A percentile compares a stretch with the other conserved stretches of the same genome.
phyloP scores from a whole-genome alignment of 2,329 filamentous ascomycete genomes.

The Aspergillus neotritici region DNA sequence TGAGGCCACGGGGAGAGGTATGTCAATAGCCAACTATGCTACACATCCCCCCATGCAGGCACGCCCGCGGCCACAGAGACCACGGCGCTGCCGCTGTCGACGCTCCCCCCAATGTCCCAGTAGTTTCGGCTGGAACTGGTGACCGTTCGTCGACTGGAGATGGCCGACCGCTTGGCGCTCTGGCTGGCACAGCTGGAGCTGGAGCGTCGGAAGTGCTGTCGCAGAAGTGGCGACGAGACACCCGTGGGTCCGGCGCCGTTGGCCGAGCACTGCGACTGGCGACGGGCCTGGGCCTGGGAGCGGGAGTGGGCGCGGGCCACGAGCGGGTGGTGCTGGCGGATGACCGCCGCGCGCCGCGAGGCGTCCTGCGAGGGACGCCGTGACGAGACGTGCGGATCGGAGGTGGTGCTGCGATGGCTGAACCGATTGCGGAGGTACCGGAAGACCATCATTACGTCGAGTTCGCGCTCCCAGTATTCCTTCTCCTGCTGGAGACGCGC shows the following conservation, averaged over 20 bases:
- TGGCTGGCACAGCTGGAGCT: conserved; percentile 78
- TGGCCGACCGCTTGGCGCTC: conserved; percentile 70
- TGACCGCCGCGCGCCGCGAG: conserved; percentile 72
- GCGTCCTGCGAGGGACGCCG: conserved; percentile 54
- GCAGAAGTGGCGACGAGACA: conserved; percentile 31
- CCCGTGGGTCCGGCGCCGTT: conserved; percentile 21
- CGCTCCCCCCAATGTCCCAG: conserved; percentile 81
- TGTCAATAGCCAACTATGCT: not conserved
- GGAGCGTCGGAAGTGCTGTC: conserved; percentile 43
- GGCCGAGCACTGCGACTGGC: conserved; percentile 36
- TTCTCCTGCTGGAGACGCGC: conserved; percentile 48
- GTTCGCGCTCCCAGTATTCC: conserved; percentile 88
- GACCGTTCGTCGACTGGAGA: conserved; percentile 55
- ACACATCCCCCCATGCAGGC: conserved; percentile 68
- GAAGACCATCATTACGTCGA: conserved; percentile 89
- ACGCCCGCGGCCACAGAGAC: conserved; percentile 63
- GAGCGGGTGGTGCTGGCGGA: conserved; percentile 83
- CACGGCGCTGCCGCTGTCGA: conserved; percentile 69
- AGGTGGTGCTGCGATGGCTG: conserved; percentile 43
- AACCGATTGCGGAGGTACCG: conserved; percentile 76
- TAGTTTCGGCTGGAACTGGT: conserved; percentile 72
- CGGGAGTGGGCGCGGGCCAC: conserved; percentile 53
- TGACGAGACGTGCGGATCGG: conserved; percentile 28
- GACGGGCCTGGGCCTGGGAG: conserved; percentile 51
- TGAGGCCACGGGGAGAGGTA: not conserved